phyloP scores from a whole-genome alignment of 2,329 filamentous ascomycete species.

The Colletotrichum tanaceti region DNA sequence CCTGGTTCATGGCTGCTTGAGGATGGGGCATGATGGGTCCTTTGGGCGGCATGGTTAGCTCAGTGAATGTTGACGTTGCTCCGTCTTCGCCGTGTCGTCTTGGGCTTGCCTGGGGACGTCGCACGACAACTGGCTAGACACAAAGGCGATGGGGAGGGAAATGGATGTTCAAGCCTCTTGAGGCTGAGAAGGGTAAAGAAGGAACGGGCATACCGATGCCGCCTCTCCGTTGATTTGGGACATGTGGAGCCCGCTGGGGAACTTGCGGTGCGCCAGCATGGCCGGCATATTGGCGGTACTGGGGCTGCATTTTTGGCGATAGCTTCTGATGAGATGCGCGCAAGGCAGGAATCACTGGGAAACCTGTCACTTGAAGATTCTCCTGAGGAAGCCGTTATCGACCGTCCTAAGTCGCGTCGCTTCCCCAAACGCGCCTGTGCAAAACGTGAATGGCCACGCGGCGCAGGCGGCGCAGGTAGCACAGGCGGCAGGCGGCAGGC shows the following conservation, averaged over 20 bases:
- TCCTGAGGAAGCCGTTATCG: conserved; percentile 43
- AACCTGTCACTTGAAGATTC: conserved; percentile 20
- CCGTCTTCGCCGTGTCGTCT: background rate
- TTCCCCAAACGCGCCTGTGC: conserved; percentile 20
- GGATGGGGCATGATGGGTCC: conserved; percentile 69
- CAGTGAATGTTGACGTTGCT: background rate
- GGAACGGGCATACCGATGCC: conserved; percentile 60
- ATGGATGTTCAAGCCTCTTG: conserved; percentile 5
- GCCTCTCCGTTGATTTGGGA: conserved; percentile 61
- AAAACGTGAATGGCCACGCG: conserved; percentile 21
- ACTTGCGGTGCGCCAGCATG: conserved; percentile 49
- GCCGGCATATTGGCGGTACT: conserved; percentile 61
- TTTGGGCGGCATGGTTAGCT: conserved; percentile 44
- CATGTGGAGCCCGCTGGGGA: conserved; percentile 62
- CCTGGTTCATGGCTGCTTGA: conserved; percentile 63
- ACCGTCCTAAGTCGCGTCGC: conserved; percentile 17
- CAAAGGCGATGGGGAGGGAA: background rate
- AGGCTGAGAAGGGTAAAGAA: conserved; percentile 24
- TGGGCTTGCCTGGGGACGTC: background rate
- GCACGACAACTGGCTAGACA: background rate
- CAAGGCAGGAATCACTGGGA: background rate
- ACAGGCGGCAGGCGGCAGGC: conserved; percentile 1
- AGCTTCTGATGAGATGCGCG: conserved; percentile 5
- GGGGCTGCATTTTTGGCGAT: conserved; percentile 61
- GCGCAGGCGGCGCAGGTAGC: conserved; percentile 15